phyloP scores from a whole-genome alignment of 345 rosid genomes.

The Eucalyptus sideroxylon region DNA sequence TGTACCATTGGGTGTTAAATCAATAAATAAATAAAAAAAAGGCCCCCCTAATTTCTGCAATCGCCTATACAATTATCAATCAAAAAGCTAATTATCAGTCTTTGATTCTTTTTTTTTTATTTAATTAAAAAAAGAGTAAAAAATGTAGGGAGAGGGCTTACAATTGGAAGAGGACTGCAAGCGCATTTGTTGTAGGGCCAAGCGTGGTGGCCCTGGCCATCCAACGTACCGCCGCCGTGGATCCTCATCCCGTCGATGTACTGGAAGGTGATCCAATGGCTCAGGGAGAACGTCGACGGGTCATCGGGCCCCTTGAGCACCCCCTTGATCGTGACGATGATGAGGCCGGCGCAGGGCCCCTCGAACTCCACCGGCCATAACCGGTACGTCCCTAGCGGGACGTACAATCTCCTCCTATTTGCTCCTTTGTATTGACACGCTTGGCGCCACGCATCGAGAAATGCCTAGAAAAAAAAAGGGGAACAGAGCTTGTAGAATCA shows the following conservation, averaged over 20 bases:
- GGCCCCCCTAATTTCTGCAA: not conserved
- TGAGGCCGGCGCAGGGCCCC: constrained; percentile 21
- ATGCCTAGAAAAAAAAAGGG: not conserved
- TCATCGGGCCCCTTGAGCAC: not conserved
- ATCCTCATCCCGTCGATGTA: constrained; percentile 1
- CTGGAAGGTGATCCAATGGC: constrained; percentile 8
- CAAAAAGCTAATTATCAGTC: not conserved
- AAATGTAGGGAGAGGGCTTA: not conserved
- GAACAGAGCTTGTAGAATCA: no score
- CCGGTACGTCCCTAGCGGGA: constrained; percentile 9
- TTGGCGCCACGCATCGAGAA: constrained; percentile 5
- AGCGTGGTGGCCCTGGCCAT: constrained; percentile 16
- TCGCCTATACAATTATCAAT: not conserved
- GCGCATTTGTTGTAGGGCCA: constrained; percentile 8
- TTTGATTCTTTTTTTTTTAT: not conserved
- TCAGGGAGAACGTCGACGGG: not conserved
- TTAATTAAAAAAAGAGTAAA: not conserved
- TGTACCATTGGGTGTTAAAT: not conserved
- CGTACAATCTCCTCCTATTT: not conserved
- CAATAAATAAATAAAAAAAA: not conserved
- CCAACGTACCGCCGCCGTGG: constrained; percentile 6
- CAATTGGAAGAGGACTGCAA: constrained; percentile 9
- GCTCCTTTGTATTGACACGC: constrained; percentile 1
- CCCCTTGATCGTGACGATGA: not conserved
- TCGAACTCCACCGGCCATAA: not conserved